Conservation (phyloP, 108 stramenopile genomes). For the Nannochloropsis gaditana region DNA sequence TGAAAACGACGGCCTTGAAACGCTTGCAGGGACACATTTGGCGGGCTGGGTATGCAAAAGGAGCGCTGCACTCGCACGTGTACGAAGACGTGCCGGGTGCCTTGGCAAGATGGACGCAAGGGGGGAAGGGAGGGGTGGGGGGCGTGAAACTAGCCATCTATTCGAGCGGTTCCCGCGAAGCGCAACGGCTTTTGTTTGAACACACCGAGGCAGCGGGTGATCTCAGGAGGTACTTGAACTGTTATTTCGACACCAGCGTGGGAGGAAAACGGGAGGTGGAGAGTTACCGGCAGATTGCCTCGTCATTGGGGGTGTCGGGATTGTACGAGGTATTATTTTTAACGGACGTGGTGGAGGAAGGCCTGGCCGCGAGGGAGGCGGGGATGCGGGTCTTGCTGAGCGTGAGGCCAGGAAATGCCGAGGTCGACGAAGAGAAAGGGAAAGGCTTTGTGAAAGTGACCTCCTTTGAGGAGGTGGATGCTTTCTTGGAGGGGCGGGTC, state of each 20-base stretch:
- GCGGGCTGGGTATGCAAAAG: conserved; percentile 58
- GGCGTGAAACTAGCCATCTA: conserved; percentile 69
- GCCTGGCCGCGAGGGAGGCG: conserved; percentile 69
- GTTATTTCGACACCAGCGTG: conserved; percentile 80
- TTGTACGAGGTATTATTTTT: conserved; percentile 71
- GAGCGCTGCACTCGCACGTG: conserved; percentile 68
- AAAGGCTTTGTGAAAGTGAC: not conserved
- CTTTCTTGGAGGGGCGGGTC: not conserved
- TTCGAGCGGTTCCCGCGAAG: conserved; percentile 71
- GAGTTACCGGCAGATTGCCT: conserved; percentile 68
- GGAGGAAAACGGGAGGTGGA: conserved; percentile 65
- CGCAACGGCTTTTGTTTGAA: conserved; percentile 76
- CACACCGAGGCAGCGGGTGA: conserved; percentile 65
- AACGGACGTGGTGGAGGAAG: conserved; percentile 73
- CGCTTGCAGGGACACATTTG: conserved; percentile 79
- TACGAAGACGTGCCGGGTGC: conserved; percentile 70
- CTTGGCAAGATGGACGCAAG: conserved; percentile 62
- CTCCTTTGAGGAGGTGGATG: not conserved
- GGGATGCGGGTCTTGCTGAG: conserved; percentile 66
- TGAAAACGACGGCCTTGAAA: conserved; percentile 71
- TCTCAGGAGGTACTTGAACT: conserved; percentile 59
- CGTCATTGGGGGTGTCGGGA: conserved; percentile 55
- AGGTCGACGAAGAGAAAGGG: conserved; percentile 42
- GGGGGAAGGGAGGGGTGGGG: conserved; percentile 6
- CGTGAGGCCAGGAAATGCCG: conserved; percentile 77